These are phyloP conservation scores for Neurospora cerealis DNA, from an alignment of 495 filamentous ascomycete species.

Conservation along the genomic window DNA sequence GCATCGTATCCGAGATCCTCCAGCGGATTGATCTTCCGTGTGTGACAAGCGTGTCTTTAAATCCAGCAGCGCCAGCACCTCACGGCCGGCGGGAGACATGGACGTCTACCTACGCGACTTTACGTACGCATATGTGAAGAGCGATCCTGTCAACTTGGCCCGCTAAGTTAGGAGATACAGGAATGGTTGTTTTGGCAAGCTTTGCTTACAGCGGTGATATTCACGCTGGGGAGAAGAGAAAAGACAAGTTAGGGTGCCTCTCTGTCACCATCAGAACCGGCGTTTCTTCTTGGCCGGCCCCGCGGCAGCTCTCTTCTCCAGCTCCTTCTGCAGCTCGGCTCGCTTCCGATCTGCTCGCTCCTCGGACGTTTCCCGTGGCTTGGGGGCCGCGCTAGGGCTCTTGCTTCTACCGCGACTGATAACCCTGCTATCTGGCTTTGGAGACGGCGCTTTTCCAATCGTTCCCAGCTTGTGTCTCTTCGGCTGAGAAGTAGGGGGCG, in stretches of 20 bases:
- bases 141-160: neutral
- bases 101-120: neutral
- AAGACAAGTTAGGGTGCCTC: neutral
- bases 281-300: conserved; percentile 59
- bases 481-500: conserved; percentile 4
- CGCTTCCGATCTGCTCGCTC: conserved; percentile 55
- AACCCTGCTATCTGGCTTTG: conserved; percentile 7
- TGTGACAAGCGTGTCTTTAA: neutral
- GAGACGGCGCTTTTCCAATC: conserved; percentile 20
- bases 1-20: neutral
- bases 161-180: neutral
- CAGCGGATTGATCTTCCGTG: neutral
- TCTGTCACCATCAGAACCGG: conserved; percentile 35
- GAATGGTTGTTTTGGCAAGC: neutral
- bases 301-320: conserved; percentile 56
- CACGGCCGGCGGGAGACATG: neutral
- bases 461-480: conserved; percentile 23
- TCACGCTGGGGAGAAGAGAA: neutral
- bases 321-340: conserved; percentile 50
- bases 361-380: conserved; percentile 30
- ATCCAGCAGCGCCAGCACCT: neutral
- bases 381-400: conserved; percentile 1
- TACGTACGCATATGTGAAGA: neutral
- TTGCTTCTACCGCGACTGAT: conserved; percentile 6
- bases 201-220: neutral